Conservation (phyloP, 2,329 filamentous ascomycete genomes). For the Scedosporium apiospermum region DNA sequence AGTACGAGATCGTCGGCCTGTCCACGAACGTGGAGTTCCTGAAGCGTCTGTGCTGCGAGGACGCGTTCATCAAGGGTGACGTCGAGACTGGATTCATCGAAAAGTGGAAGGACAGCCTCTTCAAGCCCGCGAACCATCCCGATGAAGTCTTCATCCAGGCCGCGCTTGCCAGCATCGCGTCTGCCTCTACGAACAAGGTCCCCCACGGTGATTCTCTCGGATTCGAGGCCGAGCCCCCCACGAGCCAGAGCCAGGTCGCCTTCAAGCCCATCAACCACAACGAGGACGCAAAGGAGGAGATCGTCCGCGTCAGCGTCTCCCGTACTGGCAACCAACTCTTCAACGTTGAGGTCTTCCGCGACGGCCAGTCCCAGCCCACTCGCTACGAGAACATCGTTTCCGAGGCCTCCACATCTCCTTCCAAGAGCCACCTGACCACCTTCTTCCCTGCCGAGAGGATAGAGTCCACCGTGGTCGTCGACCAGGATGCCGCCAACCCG, state of each 20-base stretch:
- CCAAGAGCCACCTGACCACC: conserved; percentile 40
- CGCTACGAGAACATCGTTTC: conserved; percentile 34
- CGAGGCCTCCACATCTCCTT: conserved; percentile 20
- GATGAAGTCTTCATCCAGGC: conserved; percentile 80
- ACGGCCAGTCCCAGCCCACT: conserved; percentile 24
- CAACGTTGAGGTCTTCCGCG: conserved; percentile 34
- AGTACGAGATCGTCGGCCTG: conserved; percentile 87
- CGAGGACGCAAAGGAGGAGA: conserved; percentile 52
- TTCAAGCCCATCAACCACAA: conserved; percentile 52
- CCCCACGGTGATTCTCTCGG: conserved; percentile 45
- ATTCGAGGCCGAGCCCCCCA: conserved; percentile 36
- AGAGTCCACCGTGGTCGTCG: conserved; percentile 62
- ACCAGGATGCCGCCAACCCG: conserved; percentile 41
- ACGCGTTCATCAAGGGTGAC: conserved; percentile 74
- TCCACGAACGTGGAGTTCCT: conserved; percentile 96
- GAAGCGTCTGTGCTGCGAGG: conserved; percentile 73
- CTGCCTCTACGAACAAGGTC: conserved; percentile 8
- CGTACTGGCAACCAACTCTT: conserved; percentile 39
- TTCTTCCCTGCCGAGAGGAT: conserved; percentile 79
- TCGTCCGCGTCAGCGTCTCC: conserved; percentile 42
- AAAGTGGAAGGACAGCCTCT: conserved; percentile 74
- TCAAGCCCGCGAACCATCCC: conserved; percentile 49
- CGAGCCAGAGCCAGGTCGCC: conserved; percentile 34
- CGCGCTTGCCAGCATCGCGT: conserved; percentile 60
- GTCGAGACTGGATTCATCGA: conserved; percentile 97